phyloP scores from a whole-genome alignment of 78 protist species.

The slime mould (Dictyostelium discoideum) region dicty_2.7 NC_007090.3:3322001-3322500 shows the following conservation, averaged over 20 bases:
- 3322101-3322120: conserved; percentile 5
- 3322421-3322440: not conserved
- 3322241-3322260: not conserved
- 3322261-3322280: too few relatives aligned
- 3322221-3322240: not conserved
- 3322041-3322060: not conserved
- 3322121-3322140: conserved; percentile 30
- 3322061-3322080: not conserved
- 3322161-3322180: conserved; percentile 70
- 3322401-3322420: not conserved
- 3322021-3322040: not conserved
- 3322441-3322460: too few relatives aligned
- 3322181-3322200: conserved; percentile 17
- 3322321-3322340: conserved; percentile 60
- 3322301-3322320: conserved; percentile 34
- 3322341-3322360: conserved; percentile 32
- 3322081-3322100: not conserved
- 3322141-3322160: conserved; percentile 46
- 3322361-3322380: conserved; percentile 43
- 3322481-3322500: not conserved
- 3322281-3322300: too few relatives aligned
- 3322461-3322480: not conserved
- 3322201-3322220: not conserved
- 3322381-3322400: conserved; percentile 21
- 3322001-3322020: not conserved